Percentiles rank a stretch among this genome's conserved stretches.
phyloP scores from a whole-genome alignment of 2,329 filamentous ascomycete species.

The Aureobasidium melanogenum region DNA sequence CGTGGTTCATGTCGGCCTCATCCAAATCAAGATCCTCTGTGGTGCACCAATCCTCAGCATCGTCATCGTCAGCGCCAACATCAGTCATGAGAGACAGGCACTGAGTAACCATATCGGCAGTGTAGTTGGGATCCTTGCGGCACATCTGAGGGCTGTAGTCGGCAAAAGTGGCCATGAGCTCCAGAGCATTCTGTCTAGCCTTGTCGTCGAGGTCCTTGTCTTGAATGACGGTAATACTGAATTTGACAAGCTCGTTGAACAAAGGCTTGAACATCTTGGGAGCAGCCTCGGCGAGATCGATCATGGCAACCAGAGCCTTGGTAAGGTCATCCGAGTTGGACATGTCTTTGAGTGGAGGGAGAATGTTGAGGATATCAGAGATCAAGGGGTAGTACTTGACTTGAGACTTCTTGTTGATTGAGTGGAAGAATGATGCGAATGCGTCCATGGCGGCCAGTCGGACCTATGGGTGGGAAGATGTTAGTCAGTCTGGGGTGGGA shows the following conservation, averaged over 20 bases:
- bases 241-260: slow-evolving; percentile 88
- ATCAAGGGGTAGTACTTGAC: slow-evolving; percentile 80
- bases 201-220: slow-evolving; percentile 91
- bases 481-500: slow-evolving; percentile 14
- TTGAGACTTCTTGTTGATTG: slow-evolving; percentile 78
- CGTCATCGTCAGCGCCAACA: slow-evolving; percentile 86
- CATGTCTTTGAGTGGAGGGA: slow-evolving; percentile 87
- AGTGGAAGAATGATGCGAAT: slow-evolving; percentile 92
- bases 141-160: slow-evolving; percentile 93
- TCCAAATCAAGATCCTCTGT: slow-evolving; percentile 93
- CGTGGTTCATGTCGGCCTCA: slow-evolving; percentile 94
- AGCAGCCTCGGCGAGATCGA: slow-evolving; percentile 87
- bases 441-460: slow-evolving; percentile 92
- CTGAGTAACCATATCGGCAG: slow-evolving; percentile 94
- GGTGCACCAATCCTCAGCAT: slow-evolving; percentile 85
- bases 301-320: slow-evolving; percentile 80
- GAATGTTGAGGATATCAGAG: slow-evolving; percentile 85
- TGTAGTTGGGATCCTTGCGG: slow-evolving; percentile 86
- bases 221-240: slow-evolving; percentile 86
- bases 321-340: slow-evolving; percentile 86
- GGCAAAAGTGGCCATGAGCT: slow-evolving; percentile 96
- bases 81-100: slow-evolving; percentile 98
- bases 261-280: slow-evolving; percentile 95
- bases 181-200: slow-evolving; percentile 86
- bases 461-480: slow-evolving; percentile 48